Base-by-base conservation (phyloP, 2,329 filamentous ascomycete genomes). In the Calonectria honghensis region DNA sequence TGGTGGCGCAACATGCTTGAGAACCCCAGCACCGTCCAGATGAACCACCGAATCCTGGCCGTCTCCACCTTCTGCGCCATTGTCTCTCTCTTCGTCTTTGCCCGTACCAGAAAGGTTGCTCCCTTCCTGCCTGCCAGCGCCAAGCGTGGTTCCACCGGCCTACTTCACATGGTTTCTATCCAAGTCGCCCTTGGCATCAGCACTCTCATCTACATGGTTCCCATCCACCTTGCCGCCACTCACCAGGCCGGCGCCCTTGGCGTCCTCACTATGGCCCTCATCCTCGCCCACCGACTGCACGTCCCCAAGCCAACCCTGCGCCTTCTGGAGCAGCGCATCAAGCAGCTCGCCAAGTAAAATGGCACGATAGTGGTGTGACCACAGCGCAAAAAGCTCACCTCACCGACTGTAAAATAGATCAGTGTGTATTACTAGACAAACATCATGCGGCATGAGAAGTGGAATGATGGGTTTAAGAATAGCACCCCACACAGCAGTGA, bases 1-100 rank as follows among this genome's bases (percentile, higher is more conserved):
- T 96, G 94, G 92, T 99, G 97, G 97, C 93, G 97, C 82, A 99
- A 99, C 87, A 94, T 97, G 90, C 93, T 98, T 41, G 97, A 98
- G 88, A 99, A 99, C 87, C 97, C 97, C 4, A 96, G 94, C 20
- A 91, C 97, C 32, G 97, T 98, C 3, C 97, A 99, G 87, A 91
- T 99, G 57, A 95, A 99, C 86, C 97, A 99, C 88, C 94, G 97
- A 57, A 95, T 98, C 79, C 90, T 98, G 45, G 97, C 97, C 73
- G 95, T 93, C 61, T 96, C 95, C 20, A 98, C 96, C 1, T 98
- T 98, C 85, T 94, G 92, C 68, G 91, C 94, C 76, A 92, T 98
- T 75, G 87, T 98, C 77, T 90, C 92, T 5, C 90, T 99, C 13
- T 97, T 93, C 85, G 91, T 91, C n/a, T 98, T 96, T 86, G 91